Conservation (phyloP, 176 grass and related monocot genomes). For the Oryza brachyantha region DNA sequence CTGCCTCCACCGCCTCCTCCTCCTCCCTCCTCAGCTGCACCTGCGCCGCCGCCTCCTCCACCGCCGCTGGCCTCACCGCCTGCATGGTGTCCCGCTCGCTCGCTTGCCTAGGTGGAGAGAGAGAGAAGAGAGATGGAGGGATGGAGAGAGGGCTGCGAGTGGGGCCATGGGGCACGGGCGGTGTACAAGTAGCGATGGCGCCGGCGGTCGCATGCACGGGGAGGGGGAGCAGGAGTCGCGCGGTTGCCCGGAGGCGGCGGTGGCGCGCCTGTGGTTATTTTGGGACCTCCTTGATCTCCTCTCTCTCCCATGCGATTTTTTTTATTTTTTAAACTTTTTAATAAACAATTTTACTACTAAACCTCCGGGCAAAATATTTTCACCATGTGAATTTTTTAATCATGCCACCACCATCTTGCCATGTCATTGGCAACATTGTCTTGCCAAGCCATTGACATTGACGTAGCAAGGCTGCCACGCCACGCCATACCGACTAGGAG, state of each 20-base stretch:
- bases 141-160: background rate
- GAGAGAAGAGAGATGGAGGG: background rate
- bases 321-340: too few relatives aligned
- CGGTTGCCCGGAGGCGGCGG: conserved; percentile 24
- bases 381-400: too few relatives aligned
- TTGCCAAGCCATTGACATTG: too few relatives aligned
- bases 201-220: background rate
- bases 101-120: too few relatives aligned
- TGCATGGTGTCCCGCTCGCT: conserved; percentile 29
- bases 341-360: too few relatives aligned
- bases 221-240: background rate
- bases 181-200: conserved; percentile 27
- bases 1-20: conserved; percentile 22
- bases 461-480: too few relatives aligned
- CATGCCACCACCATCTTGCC: too few relatives aligned
- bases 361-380: too few relatives aligned
- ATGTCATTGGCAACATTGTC: too few relatives aligned
- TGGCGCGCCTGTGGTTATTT: conserved; percentile 42
- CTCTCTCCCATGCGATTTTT: too few relatives aligned
- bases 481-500: too few relatives aligned
- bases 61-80: conserved; percentile 21
- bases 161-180: background rate
- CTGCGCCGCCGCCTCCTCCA: background rate
- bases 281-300: background rate
- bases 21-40: background rate